Conservation (phyloP, 176 grass and related monocot genomes). For the Paspalum vaginatum region DNA sequence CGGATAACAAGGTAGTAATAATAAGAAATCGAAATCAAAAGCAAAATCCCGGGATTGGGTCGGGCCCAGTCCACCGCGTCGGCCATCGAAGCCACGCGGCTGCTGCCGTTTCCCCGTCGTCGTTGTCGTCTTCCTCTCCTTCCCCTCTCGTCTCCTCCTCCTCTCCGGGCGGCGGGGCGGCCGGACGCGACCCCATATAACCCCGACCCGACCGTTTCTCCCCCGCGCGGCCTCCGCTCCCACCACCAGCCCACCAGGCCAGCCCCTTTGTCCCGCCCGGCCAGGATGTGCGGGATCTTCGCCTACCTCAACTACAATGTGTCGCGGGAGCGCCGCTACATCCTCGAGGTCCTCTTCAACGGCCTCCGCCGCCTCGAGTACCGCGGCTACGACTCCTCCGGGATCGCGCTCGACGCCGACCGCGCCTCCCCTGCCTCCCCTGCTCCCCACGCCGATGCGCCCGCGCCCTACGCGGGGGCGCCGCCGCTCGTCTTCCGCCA, state of each 20-base stretch:
- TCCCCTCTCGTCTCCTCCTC: neutral
- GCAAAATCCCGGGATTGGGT: too few relatives aligned
- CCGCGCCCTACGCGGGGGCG: conserved; percentile 42
- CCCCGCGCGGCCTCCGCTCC: neutral
- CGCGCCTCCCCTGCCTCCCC: neutral
- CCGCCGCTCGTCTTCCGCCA: conserved; percentile 83
- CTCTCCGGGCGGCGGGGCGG: neutral
- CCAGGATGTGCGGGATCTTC: conserved; percentile 48
- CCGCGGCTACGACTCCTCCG: conserved; percentile 75
- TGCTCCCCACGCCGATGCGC: neutral
- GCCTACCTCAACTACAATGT: conserved; percentile 77
- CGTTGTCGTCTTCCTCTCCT: neutral
- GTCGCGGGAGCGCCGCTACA: conserved; percentile 70
- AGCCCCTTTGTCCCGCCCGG: neutral
- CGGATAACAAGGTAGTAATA: too few relatives aligned
- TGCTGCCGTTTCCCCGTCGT: too few relatives aligned
- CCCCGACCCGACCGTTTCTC: neutral
- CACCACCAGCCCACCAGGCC: too few relatives aligned
- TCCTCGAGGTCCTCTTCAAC: conserved; percentile 86
- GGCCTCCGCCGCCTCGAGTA: conserved; percentile 86
- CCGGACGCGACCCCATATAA: too few relatives aligned
- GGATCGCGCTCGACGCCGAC: conserved; percentile 61
- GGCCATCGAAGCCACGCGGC: conserved; percentile 3
- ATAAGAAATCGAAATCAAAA: too few relatives aligned
- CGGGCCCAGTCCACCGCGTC: too few relatives aligned